Base-by-base conservation (phyloP, 352 stramenopile genomes). In the Phytophthora hibernalis region DNA sequence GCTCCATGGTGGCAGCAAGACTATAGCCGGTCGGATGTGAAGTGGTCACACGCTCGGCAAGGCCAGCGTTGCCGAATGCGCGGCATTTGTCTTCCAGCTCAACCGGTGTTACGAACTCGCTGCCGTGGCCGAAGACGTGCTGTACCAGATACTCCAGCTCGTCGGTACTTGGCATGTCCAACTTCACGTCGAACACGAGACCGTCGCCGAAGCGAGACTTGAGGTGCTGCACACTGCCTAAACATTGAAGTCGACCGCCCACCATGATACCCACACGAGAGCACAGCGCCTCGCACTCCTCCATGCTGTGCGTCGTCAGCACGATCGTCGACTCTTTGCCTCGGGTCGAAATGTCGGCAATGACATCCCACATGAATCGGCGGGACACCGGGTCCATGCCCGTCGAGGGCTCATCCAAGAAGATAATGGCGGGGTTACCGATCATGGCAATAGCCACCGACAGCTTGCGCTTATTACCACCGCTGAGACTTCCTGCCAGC, bases 161-260 rank as follows among this genome's bases (percentile, higher is more conserved):
- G 1, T 73, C 58, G 0, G 64, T 20, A 10, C 12, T 67, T 15
- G 68, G 50, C 40, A 64, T 57, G 13, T 69, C 57, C 5, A 87
- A 57, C 53, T 83, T 85, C 11, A 85, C 53, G 37, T 97, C 87
- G 40, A 98, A 28, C 96, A n/a, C n/a, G n/a, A n/a, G n/a, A n/a
- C n/a, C n/a, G n/a, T n/a, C n/a, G n/a, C n/a, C 97, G 63, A 98
- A 98, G 18, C 92, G 92, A 68, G 75, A 90, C 79, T 99, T 99
- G 60, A 99, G 75, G 71, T 98, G 92, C 79, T 98, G 82, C 10
- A 87, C 67, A 43, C 62, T 95, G 16, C 91, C 90, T 3, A 93
- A 63, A 40, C 83, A 90, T 5, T 74, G 78, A 21, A 90, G 59
- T 8, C 78, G 76, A 38, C 81, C 81, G 11, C 77, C 81, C 0